Evolutionary conservation across 73 alveolate genomes (phyloP).

Genomic region (Urostyla sp.): DNA sequence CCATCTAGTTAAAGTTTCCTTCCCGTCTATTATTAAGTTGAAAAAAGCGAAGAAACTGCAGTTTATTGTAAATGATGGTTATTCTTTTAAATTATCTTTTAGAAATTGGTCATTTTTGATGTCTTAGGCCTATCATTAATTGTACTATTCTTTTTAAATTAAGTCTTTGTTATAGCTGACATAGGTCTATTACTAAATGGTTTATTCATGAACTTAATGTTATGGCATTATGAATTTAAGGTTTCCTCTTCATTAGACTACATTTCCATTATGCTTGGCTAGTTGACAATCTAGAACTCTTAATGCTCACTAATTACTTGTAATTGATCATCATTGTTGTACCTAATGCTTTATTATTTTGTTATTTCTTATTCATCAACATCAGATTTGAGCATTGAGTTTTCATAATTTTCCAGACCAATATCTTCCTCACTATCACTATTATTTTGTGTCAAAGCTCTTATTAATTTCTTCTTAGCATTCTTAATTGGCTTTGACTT

Average conservation of each 20-base stretch:
- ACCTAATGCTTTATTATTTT: not conserved
- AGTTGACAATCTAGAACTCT: too few species aligned
- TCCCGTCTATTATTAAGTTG: too few species aligned
- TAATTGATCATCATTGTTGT: not conserved
- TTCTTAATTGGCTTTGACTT: not conserved
- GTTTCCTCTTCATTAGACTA: not conserved
- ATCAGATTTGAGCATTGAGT: constrained; percentile 42
- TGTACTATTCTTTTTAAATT: constrained; percentile 8
- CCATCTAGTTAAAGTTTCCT: too few species aligned
- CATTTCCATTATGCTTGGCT: constrained; percentile 31
- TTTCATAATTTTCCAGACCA: not conserved
- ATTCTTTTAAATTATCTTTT: not conserved
- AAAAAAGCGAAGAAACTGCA: too few species aligned
- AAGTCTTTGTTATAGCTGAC: not conserved
- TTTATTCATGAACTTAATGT: too few species aligned
- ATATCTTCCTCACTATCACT: not conserved
- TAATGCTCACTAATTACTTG: constrained; percentile 1
- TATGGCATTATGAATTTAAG: too few species aligned
- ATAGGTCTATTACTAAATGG: too few species aligned
- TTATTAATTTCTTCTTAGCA: not conserved
- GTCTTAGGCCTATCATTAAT: constrained; percentile 38
- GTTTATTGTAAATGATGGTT: too few species aligned
- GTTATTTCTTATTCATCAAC: constrained; percentile 13
- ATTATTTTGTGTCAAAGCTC: not conserved
- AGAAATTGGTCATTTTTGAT: not conserved